Conservation (phyloP, 345 rosid species). For the Eucalyptus cloeziana region DNA sequence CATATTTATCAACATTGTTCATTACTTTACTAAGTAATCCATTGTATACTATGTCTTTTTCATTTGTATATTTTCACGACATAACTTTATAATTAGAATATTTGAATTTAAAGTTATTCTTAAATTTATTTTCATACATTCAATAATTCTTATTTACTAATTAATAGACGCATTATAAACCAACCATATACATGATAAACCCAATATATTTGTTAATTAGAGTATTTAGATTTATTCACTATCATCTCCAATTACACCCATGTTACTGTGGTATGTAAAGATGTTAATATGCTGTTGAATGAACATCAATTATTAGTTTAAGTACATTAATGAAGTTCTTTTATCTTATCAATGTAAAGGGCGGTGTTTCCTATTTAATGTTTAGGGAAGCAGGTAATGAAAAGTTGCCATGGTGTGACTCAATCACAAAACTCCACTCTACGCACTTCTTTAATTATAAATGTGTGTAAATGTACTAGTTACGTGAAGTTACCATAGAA, state of each 20-base stretch:
- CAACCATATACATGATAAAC: not conserved
- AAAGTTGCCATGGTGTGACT: too few species aligned
- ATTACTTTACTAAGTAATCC: not conserved
- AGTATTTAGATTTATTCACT: not conserved
- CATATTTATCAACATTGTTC: not conserved
- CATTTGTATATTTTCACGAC: too few species aligned
- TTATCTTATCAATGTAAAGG: not conserved
- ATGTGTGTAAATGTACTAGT: too few species aligned
- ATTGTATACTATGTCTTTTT: not conserved
- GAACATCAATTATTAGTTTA: not conserved
- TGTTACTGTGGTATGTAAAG: not conserved
- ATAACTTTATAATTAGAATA: too few species aligned
- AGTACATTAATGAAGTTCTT: not conserved
- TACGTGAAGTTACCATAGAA: not conserved
- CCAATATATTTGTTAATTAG: not conserved
- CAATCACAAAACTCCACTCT: too few species aligned
- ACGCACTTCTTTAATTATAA: too few species aligned
- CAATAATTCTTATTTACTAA: too few species aligned
- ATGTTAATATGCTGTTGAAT: not conserved
- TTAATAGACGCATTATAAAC: too few species aligned
- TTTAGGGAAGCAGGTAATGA: not conserved
- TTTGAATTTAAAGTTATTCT: too few species aligned
- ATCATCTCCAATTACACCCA: not conserved
- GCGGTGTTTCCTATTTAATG: not conserved
- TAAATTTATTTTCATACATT: too few species aligned